Evolutionary conservation across 2,329 filamentous ascomycete genomes (phyloP), one percentile per base, ranked within the genome.

Genomic region (Calonectria honghensis): DNA sequence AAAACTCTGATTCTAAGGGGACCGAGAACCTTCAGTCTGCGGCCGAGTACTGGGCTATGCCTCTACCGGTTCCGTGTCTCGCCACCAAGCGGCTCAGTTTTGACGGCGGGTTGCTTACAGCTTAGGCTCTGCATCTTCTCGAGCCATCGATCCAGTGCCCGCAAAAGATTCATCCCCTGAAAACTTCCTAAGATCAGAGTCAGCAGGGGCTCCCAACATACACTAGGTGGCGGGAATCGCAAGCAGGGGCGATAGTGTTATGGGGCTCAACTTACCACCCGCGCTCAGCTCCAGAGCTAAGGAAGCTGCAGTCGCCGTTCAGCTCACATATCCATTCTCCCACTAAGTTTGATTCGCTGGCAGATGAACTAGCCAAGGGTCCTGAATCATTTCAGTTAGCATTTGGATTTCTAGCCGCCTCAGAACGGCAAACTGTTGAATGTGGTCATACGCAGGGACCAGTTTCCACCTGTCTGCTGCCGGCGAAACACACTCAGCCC

Each of bases 231-330:
- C 65, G 37, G 66, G 59, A 71, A 65, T 75, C 71, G 69, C 65
- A 76, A 73, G 24, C 75, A 79, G 51, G 73, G 63, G 59, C 52
- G 67, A 31, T 52, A 50, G 32, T 69, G 24, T 24, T 24, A 31
- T 75, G 51, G 27, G 50, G 57, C 41, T 9, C 50, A 70, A 88
- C 90, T 84, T 81, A 97, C 96, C 96, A 98, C 82, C 96, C 96
- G 87, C 96, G 90, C 85, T 98, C 96, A 80, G 94, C 93, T 10
- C 96, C 96, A 70, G 90, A 90, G 69, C 89, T 91, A 78, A 98
- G 87, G 85, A 96, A 98, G 74, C 91, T 93, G 81, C 96, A 98
- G 83, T 98, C 95, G 20, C 95, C 95, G 86, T 98, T 96, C 68
- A 91, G 83, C 74, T 92, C 90, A 82, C 95, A 96, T 51, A 91